A percentile compares a stretch with the other conserved stretches of the same genome.
phyloP scores from a whole-genome alignment of 257 asterid species.

The Gentiana straminea region DNA sequence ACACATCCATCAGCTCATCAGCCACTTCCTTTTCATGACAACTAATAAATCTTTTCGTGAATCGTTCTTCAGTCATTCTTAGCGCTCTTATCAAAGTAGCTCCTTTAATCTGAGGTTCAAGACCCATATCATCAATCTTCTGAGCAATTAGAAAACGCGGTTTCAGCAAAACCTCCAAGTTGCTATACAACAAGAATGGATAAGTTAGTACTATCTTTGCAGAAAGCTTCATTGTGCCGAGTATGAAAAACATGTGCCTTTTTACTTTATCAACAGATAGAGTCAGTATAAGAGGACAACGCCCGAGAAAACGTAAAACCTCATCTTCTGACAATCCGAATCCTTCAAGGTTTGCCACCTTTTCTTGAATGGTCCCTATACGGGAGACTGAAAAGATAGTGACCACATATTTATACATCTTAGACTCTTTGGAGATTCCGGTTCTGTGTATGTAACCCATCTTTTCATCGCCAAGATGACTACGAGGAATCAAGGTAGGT shows the following conservation, averaged over 20 bases:
- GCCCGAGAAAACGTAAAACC: constrained; percentile 41
- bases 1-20: constrained; percentile 34
- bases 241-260: constrained; percentile 64
- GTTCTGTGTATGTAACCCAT: constrained; percentile 47
- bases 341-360: constrained; percentile 56
- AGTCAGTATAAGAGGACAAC: constrained; percentile 54
- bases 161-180: constrained; percentile 48
- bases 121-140: constrained; percentile 63
- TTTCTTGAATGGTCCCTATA: constrained; percentile 49
- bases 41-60: constrained; percentile 36
- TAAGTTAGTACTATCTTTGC: constrained; percentile 27
- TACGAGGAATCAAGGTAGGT: constrained; percentile 65
- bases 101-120: constrained; percentile 54
- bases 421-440: constrained; percentile 46
- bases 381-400: constrained; percentile 64
- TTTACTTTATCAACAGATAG: constrained; percentile 65
- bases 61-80: constrained; percentile 70
- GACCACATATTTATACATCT: constrained; percentile 60
- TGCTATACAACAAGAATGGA: constrained; percentile 44
- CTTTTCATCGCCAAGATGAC: constrained; percentile 45
- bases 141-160: constrained; percentile 53
- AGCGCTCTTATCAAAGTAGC: constrained; percentile 45
- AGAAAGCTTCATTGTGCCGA: constrained; percentile 56
- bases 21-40: constrained; percentile 49
- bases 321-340: constrained; percentile 61